Conservation (phyloP, 441 rosid species). For the Adansonia grandidieri region DNA sequence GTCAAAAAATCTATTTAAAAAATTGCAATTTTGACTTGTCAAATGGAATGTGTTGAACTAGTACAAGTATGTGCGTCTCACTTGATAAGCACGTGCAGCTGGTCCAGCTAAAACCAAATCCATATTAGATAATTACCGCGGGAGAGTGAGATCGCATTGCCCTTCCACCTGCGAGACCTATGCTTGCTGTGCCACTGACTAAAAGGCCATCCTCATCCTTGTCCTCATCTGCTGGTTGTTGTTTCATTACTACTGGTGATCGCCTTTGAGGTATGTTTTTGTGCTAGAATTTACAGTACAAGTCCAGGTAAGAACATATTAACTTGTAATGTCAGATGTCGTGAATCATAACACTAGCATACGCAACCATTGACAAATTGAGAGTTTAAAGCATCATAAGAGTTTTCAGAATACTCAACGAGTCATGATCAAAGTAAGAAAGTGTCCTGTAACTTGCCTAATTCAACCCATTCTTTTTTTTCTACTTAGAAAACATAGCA, state of each 20-base stretch:
- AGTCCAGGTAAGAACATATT: slow-evolving; percentile 20
- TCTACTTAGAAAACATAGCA: neutral
- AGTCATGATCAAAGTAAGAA: neutral
- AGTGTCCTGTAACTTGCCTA: neutral
- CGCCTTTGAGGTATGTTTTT: slow-evolving; percentile 43
- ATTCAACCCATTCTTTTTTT: neutral
- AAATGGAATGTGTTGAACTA: slow-evolving; percentile 2
- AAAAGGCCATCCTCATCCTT: slow-evolving; percentile 42
- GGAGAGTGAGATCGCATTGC: slow-evolving; percentile 48
- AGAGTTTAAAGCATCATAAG: neutral
- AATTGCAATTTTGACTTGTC: neutral
- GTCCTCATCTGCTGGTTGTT: slow-evolving; percentile 38
- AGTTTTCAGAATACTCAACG: neutral
- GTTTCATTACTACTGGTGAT: slow-evolving; percentile 24
- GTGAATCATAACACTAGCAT: neutral
- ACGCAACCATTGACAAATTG: neutral
- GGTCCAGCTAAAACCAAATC: neutral
- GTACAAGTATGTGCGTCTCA: neutral
- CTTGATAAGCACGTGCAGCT: neutral
- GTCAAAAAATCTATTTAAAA: no score
- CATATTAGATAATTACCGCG: slow-evolving; percentile 38
- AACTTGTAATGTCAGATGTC: neutral
- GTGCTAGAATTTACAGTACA: slow-evolving; percentile 31
- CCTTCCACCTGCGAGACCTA: slow-evolving; percentile 53
- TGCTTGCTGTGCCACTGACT: slow-evolving; percentile 38